These are phyloP conservation scores for Nitzschia sp. DNA, from an alignment of 108 stramenopile species.

Conservation along the genomic window DNA sequence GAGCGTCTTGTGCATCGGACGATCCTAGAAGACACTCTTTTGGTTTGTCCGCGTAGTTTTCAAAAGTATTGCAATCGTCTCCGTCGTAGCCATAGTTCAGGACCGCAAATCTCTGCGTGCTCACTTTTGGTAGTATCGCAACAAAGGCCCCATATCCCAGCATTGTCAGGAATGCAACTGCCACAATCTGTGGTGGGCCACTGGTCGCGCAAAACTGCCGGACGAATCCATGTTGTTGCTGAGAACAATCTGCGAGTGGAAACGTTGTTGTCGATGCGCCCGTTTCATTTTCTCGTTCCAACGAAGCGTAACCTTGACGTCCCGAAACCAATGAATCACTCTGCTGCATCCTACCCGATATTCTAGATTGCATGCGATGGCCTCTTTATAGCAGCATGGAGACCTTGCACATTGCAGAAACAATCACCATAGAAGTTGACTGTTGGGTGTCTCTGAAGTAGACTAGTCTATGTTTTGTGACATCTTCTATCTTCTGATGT, in stretches of 20 bases:
- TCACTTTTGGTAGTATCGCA: not conserved
- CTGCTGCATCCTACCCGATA: too few species aligned
- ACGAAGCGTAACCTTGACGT: not conserved
- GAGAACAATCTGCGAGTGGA: not conserved
- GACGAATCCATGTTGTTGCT: not conserved
- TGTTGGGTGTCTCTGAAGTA: too few species aligned
- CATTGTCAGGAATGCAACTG: not conserved
- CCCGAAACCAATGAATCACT: too few species aligned
- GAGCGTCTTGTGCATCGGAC: slow-evolving; percentile 76
- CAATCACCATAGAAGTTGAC: too few species aligned
- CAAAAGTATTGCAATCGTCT: not conserved
- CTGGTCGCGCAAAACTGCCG: not conserved
- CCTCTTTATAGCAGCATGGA: too few species aligned
- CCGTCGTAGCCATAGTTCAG: slow-evolving; percentile 61
- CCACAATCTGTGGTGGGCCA: not conserved
- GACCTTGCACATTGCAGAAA: too few species aligned
- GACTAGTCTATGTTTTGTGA: too few species aligned
- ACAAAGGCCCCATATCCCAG: not conserved
- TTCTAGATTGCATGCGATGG: too few species aligned
- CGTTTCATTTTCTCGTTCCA: not conserved
- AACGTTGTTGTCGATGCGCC: not conserved
- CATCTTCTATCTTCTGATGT: too few species aligned
- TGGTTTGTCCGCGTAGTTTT: slow-evolving; percentile 32
- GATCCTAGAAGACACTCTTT: slow-evolving; percentile 60
- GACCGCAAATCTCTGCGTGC: slow-evolving; percentile 76